These are phyloP conservation scores for Corrigiola litoralis DNA, from an alignment of 179 eudicot species.

Conservation along the genomic window DNA sequence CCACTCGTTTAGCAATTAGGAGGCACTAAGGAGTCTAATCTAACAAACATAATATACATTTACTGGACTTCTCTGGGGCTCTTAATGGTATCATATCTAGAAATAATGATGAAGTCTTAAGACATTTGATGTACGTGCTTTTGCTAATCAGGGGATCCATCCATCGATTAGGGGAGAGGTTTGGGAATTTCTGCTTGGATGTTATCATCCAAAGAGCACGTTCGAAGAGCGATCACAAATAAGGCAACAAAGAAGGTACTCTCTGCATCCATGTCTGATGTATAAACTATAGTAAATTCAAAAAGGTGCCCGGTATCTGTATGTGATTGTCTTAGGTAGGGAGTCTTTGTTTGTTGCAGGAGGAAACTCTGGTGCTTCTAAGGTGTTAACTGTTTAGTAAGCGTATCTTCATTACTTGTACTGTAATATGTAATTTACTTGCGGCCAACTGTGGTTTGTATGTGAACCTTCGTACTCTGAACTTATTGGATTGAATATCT, in stretches of 20 bases:
- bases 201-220: slow-evolving; percentile 89
- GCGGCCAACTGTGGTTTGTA: too few species aligned
- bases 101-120: neutral
- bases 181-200: slow-evolving; percentile 97
- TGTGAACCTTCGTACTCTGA: too few species aligned
- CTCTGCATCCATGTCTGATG: neutral
- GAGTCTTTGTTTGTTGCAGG: neutral
- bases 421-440: neutral
- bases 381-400: neutral
- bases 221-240: slow-evolving; percentile 73
- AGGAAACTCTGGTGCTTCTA: neutral
- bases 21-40: neutral
- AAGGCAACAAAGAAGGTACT: slow-evolving; percentile 73
- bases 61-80: neutral
- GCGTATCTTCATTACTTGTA: neutral
- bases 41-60: too few species aligned
- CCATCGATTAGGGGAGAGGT: slow-evolving; percentile 97
- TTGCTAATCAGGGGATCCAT: slow-evolving; percentile 69
- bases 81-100: neutral
- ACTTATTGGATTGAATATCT: too few species aligned
- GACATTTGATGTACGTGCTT: slow-evolving; percentile 10
- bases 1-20: neutral
- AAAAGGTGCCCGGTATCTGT: too few species aligned
- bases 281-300: neutral
- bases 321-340: too few species aligned